These are phyloP conservation scores for Artemisia tridentata DNA, from an alignment of 129 eudicot species.

Conservation along the genomic window DNA sequence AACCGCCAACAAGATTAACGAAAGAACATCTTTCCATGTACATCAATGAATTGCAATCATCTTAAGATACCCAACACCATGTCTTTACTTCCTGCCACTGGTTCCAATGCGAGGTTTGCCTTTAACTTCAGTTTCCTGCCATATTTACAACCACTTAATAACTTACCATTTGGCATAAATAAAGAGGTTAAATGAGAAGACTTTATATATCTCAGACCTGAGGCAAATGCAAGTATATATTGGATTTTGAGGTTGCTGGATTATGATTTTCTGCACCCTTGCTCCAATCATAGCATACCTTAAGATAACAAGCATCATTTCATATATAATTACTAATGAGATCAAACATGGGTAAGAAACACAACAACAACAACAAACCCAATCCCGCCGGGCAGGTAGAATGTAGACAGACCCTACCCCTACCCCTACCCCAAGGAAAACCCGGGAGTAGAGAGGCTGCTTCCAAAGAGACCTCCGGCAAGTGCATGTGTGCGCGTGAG, in stretches of 20 bases:
- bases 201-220: slow-evolving; percentile 44
- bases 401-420: too few species aligned
- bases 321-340: slow-evolving; percentile 3
- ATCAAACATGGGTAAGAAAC: neutral
- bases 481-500: too few species aligned
- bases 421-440: too few species aligned
- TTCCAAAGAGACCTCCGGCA: too few species aligned
- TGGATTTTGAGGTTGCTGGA: slow-evolving; percentile 73
- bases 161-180: neutral
- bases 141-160: slow-evolving; percentile 2
- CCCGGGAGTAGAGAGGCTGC: too few species aligned
- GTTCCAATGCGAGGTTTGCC: slow-evolving; percentile 66
- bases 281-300: slow-evolving; percentile 97
- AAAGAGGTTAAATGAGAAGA: neutral
- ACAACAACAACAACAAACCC: too few species aligned
- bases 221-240: slow-evolving; percentile 61
- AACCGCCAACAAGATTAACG: slow-evolving; percentile 7
- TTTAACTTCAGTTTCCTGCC: slow-evolving; percentile 80
- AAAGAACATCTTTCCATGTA: slow-evolving; percentile 18
- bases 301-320: slow-evolving; percentile 1
- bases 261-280: slow-evolving; percentile 98
- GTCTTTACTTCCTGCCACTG: slow-evolving; percentile 53
- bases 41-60: neutral
- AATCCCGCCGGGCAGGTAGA: too few species aligned
- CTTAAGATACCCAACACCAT: neutral